Base-by-base conservation (phyloP, 225 moss, liverwort and hornwort genomes). In the Polytrichum commune region DNA sequence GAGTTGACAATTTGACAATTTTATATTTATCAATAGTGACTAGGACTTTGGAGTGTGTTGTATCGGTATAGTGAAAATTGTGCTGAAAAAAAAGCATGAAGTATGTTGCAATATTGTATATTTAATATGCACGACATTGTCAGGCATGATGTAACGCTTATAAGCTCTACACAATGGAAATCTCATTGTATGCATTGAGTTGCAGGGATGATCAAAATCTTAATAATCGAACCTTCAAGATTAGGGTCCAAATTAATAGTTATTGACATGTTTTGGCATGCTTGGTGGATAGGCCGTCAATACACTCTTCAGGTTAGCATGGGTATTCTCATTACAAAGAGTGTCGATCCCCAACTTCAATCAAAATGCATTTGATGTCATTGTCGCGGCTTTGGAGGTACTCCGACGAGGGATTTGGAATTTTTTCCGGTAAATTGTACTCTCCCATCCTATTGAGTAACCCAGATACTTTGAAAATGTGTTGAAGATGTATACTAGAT, bases 401-500 rank as follows among this genome's bases (percentile, higher is more conserved):
- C 62, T 91, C 6, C 83, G 93, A 64, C 83, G 93, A 61, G 93
- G 93, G 22, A 83, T 85, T 5, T 95, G 94, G 94, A 95, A 92
- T 66, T 95, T 89, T 73, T 92, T 85, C 71, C 64, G 90, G 89
- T 91, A 68, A 53, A 46, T 16, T 4, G 4, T 0, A 38, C 46
- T 46, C 46, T 46, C 16, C 46, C 46, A 16, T 46, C 10, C 13
- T 4, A 46, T 13, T 46, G 46, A 46, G 46, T 46, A 3, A 3
- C 46, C 46, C 46, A 13, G 3, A 46, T 46, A 16, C 46, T 46
- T 46, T 46, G 46, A 46, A 46, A 46, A 13, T n/a, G 13, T 46
- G 46, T 13, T 16, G 46, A 16, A 46, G 46, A 46, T 46, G 10
- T 46, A 13, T 46, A 46, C 13, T 46, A 46, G 46, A 46, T 13